Evolutionary conservation across 202 grass and related monocot species (phyloP).

Genomic region (Musa balbisiana): DNA sequence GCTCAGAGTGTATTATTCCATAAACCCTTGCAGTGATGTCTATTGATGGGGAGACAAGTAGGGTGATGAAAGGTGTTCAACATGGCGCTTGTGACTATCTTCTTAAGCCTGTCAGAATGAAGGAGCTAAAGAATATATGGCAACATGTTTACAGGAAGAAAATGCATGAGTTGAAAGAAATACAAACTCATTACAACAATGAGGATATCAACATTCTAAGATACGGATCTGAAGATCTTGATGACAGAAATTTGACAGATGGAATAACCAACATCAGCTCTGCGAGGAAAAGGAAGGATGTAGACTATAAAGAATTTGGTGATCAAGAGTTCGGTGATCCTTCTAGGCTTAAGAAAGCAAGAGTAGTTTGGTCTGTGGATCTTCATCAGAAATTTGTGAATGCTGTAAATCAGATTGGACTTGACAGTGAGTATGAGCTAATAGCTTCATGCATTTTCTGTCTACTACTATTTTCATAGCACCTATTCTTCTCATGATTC

Average conservation of each 20-base stretch:
- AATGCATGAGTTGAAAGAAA: slow-evolving; percentile 95
- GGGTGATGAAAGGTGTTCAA: slow-evolving; percentile 99
- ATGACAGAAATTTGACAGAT: slow-evolving; percentile 37
- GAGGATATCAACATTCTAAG: slow-evolving; percentile 69
- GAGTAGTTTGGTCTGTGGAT: slow-evolving; percentile 98
- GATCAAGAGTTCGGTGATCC: slow-evolving; percentile 75
- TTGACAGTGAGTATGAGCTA: slow-evolving; percentile 71
- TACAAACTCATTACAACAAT: slow-evolving; percentile 55
- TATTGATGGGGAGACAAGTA: slow-evolving; percentile 94
- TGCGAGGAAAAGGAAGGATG: slow-evolving; percentile 66
- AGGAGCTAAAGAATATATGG: slow-evolving; percentile 97
- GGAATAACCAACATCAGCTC: slow-evolving; percentile 30
- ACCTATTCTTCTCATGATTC: no score
- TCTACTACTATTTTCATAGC: no score
- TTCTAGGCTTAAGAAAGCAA: slow-evolving; percentile 66
- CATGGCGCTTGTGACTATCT: slow-evolving; percentile 98
- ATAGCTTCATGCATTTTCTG: not conserved
- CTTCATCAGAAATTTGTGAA: slow-evolving; percentile 98
- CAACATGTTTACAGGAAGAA: slow-evolving; percentile 94
- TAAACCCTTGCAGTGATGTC: slow-evolving; percentile 84
- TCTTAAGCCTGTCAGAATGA: slow-evolving; percentile 96
- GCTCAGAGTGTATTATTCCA: slow-evolving; percentile 8
- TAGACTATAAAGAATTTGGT: slow-evolving; percentile 43
- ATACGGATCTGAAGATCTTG: slow-evolving; percentile 54
- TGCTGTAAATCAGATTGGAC: slow-evolving; percentile 98